A percentile compares a stretch with the other conserved stretches of the same genome.
Evolutionary conservation across 2,329 filamentous ascomycete species (phyloP).

Genomic region (Coniochaeta hoffmannii): DNA sequence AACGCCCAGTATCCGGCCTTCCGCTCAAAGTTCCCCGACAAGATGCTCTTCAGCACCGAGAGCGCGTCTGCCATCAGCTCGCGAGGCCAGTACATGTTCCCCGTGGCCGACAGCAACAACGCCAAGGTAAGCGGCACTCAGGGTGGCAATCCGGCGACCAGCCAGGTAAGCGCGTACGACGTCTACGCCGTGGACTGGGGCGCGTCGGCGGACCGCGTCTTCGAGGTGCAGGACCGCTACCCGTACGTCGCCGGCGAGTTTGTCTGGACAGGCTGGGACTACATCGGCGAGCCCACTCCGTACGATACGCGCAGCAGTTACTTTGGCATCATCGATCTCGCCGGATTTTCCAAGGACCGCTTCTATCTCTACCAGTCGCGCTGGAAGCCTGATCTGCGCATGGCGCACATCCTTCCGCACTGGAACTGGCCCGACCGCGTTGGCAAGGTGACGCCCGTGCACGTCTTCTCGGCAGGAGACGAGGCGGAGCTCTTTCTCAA

Average conservation of each 20-base stretch:
- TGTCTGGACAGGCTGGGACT: conserved; percentile 23
- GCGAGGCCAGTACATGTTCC: conserved; percentile 45
- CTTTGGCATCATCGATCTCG: conserved; percentile 49
- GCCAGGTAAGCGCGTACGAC: conserved; percentile 42
- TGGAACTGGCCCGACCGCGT: conserved; percentile 48
- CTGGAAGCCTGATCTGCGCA: conserved; percentile 38
- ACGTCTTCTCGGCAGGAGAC: conserved; percentile 43
- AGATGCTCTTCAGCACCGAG: conserved; percentile 37
- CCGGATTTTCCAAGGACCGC: conserved; percentile 49
- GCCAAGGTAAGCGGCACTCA: conserved; percentile 24
- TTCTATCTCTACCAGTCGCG: conserved; percentile 48
- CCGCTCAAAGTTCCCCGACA: conserved; percentile 35
- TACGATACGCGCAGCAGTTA: conserved; percentile 42
- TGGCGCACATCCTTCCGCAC: conserved; percentile 49
- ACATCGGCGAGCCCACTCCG: conserved; percentile 21
- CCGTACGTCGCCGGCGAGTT: conserved; percentile 42
- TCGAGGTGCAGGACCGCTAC: conserved; percentile 36
- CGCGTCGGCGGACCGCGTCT: conserved; percentile 45
- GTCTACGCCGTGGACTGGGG: conserved; percentile 40
- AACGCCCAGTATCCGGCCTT: conserved; percentile 30
- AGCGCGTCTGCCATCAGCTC: conserved; percentile 37
- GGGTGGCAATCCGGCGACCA: conserved; percentile 27
- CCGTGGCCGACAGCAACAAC: conserved; percentile 29
- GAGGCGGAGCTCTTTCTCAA: conserved; percentile 50
- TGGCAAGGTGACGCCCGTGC: conserved; percentile 42